Base-by-base conservation (phyloP, 1,284 basidiomycete species). In the Apiotrichum akiyoshidainum region DNA sequence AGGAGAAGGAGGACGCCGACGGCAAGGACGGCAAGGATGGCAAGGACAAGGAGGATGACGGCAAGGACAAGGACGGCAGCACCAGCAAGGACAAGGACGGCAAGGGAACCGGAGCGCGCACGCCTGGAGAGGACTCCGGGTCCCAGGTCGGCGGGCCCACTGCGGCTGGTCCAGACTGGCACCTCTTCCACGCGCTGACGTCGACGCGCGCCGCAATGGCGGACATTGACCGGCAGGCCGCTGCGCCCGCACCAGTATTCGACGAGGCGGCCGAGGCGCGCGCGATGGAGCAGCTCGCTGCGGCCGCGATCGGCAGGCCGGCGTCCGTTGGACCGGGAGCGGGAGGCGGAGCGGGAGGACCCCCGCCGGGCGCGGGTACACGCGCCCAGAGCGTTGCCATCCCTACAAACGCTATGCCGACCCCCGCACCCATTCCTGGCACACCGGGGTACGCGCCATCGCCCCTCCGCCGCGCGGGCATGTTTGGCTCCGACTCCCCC, bases 101-200 rank as follows among this genome's bases (percentile, higher is more conserved):
- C 1, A 22, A n/a, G 33, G n/a, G n/a, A 26, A 22, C 34, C 26
- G 26, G 26, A 31, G 7, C 26, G 7, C 26, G 26, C 26, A 31
- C 26, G 26, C 26, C 26, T 7, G 26, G 26, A 31, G 26, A 31
- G 7, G 26, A 31, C 26, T 3, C 4, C 26, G 17, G 51, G 6
- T 19, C 12, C 33, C 34, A 37, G 51, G 35, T 33, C 5, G 16
- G 54, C 11, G 31, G 21, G n/a, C 34, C 48, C 2, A 34, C 35
- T 13, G 34, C 48, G 2, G 34, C 48, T 7, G 37, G 37, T 35
- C 68, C 70, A 5, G 72, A 76, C 57, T 74, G 66, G 64, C 64
- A 68, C 51, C 67, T 76, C 31, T 68, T 68, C 50, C 65, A 74
- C 52, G 73, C 74, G 3, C 62, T 76, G 0, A 52, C 58, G 26